Conservation (phyloP, 1,284 basidiomycete genomes). For the Volvariella volvacea region DNA sequence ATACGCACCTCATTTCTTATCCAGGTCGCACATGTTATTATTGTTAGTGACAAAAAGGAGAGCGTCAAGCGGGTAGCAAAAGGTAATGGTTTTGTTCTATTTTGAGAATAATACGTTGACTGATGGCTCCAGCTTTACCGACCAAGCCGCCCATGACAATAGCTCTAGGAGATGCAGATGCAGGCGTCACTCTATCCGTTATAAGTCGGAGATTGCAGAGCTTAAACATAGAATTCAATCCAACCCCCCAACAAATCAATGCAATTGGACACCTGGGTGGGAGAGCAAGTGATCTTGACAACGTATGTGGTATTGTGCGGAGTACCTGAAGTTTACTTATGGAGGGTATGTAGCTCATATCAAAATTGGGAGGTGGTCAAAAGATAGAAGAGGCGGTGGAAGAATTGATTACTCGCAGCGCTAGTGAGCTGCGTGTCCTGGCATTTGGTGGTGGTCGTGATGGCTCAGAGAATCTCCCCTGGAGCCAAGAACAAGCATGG, state of each 20-base stretch:
- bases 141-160: conserved; percentile 80
- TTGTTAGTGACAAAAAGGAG: conserved; percentile 87
- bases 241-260: conserved; percentile 40
- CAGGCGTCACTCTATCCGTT: conserved; percentile 72
- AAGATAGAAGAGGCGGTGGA: conserved; percentile 77
- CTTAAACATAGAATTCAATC: conserved; percentile 37
- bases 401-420: conserved; percentile 77
- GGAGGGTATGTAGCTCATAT: conserved; percentile 53
- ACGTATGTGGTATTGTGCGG: conserved; percentile 42
- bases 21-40: conserved; percentile 84
- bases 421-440: conserved; percentile 83
- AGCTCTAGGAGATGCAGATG: conserved; percentile 80
- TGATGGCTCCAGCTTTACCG: conserved; percentile 87
- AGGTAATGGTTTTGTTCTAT: conserved; percentile 33
- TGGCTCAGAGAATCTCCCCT: conserved; percentile 77
- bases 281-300: conserved; percentile 80
- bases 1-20: background rate
- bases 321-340: conserved; percentile 4
- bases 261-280: conserved; percentile 78
- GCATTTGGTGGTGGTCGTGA: conserved; percentile 91
- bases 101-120: background rate
- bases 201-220: conserved; percentile 75
- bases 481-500: conserved; percentile 90
- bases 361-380: conserved; percentile 78
- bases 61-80: conserved; percentile 80